These are phyloP conservation scores for Phoma sp. DNA, from an alignment of 2,329 filamentous ascomycete genomes.

Conservation along the genomic window DNA sequence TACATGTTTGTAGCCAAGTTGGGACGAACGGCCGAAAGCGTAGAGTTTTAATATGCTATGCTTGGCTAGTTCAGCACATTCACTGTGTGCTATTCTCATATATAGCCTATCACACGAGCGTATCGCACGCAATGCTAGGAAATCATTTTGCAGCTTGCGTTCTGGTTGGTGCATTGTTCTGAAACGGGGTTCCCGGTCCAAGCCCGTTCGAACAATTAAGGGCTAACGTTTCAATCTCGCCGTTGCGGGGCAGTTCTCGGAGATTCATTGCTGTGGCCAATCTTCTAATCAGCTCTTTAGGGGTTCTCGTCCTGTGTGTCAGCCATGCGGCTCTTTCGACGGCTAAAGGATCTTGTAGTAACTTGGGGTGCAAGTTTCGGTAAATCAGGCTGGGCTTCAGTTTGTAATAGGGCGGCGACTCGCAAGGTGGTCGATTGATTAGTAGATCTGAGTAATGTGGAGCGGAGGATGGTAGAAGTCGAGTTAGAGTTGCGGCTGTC, in stretches of 20 bases:
- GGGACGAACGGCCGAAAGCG: slow-evolving; percentile 20
- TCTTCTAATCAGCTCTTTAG: slow-evolving; percentile 14
- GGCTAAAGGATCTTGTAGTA: slow-evolving; percentile 6
- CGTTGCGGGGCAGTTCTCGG: slow-evolving; percentile 23
- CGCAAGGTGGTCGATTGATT: not conserved
- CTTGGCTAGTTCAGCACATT: slow-evolving; percentile 22
- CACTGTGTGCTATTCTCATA: not conserved
- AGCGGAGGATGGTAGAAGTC: slow-evolving; percentile 11
- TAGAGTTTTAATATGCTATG: slow-evolving; percentile 23
- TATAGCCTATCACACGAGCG: slow-evolving; percentile 7
- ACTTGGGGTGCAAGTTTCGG: not conserved
- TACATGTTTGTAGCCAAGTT: slow-evolving; percentile 27
- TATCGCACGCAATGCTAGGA: not conserved
- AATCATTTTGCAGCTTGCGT: not conserved
- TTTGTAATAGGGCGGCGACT: too few relatives aligned
- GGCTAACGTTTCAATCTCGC: slow-evolving; percentile 32
- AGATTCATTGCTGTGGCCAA: slow-evolving; percentile 12
- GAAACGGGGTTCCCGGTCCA: slow-evolving; percentile 27
- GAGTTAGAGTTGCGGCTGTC: slow-evolving; percentile 13
- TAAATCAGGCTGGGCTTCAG: not conserved
- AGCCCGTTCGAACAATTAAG: slow-evolving; percentile 30
- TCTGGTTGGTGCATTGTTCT: slow-evolving; percentile 24
- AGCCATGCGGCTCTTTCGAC: slow-evolving; percentile 1
- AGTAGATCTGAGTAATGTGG: slow-evolving; percentile 6
- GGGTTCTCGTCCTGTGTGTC: slow-evolving; percentile 12